Conservation (phyloP, 495 filamentous ascomycete species). For the Talaromyces adpressus region DNA sequence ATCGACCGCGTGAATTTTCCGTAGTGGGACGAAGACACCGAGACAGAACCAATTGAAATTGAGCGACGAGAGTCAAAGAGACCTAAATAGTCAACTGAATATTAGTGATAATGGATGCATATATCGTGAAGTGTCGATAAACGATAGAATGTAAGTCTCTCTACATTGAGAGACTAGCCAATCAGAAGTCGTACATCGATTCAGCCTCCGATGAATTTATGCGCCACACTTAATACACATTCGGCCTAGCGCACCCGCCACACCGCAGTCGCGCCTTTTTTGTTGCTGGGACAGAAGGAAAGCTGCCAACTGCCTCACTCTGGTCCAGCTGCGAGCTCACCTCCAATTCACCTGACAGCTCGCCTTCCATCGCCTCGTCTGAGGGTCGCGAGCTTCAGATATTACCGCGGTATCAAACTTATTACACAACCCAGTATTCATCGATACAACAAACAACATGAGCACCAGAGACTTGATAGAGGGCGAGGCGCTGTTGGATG, state of each 20-base stretch:
- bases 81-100: not conserved
- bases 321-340: not conserved
- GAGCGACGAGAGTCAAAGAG: too few species aligned
- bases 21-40: not conserved
- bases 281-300: not conserved
- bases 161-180: not conserved
- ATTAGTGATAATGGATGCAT: not conserved
- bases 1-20: too few species aligned
- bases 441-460: conserved; percentile 35
- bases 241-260: conserved; percentile 4
- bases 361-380: not conserved
- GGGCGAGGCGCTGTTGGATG: conserved; percentile 76
- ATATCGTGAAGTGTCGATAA: not conserved
- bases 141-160: not conserved
- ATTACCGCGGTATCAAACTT: not conserved
- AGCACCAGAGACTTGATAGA: conserved; percentile 74
- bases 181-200: not conserved
- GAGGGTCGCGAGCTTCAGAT: not conserved
- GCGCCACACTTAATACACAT: conserved; percentile 4
- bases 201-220: not conserved
- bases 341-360: not conserved
- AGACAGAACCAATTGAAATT: not conserved
- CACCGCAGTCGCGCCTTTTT: not conserved
- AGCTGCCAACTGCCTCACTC: not conserved
- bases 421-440: not conserved